Evolutionary conservation across 140 eudicot species (phyloP), one percentile per base, ranked within the genome.

Genomic region (Flaveria floridana): DNA sequence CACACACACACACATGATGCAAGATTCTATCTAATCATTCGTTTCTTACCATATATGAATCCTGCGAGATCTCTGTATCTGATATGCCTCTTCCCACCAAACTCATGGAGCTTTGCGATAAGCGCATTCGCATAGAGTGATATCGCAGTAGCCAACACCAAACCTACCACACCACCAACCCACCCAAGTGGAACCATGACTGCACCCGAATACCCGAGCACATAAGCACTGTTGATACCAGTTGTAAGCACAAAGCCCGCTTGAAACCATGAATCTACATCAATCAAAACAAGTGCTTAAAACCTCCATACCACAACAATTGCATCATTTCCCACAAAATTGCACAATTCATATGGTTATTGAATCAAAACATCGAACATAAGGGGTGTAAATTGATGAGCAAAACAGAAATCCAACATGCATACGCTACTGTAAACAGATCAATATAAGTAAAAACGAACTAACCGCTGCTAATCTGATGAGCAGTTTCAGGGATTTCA

Each of bases 11-110:
- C 14, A 3, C 2, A 15, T 0, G 7, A 57, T 20, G 11, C 15
- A 57, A 57, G 34, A 57, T 57, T 8, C 64, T 57, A 2, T 20
- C 8, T 57, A 57, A 57, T 21, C 15, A 21, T 8, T 57, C 37
- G 50, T 7, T 76, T 0, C 5, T 44, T 86, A 93, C 98, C 98
- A 62, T 89, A 93, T 65, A 93, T 78, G 37, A 79, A 86, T 76
- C 98, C 98, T 44, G 97, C 97, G 75, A 93, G 97, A 72, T 93
- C 98, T 84, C 98, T 86, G 80, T 93, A 93, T 87, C 98, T 82
- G 68, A 93, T 93, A 79, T 86, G 97, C 73, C 98, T 88, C 78
- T 79, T 93, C 3, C 97, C 98, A 47, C 96, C 98, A 80, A 69
- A 78, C 76, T 93, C 96, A 65, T 93, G 98, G 56, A 93, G 91